These are phyloP conservation scores for Phytophthora litchii DNA, from an alignment of 352 stramenopile species.

Conservation along the genomic window DNA sequence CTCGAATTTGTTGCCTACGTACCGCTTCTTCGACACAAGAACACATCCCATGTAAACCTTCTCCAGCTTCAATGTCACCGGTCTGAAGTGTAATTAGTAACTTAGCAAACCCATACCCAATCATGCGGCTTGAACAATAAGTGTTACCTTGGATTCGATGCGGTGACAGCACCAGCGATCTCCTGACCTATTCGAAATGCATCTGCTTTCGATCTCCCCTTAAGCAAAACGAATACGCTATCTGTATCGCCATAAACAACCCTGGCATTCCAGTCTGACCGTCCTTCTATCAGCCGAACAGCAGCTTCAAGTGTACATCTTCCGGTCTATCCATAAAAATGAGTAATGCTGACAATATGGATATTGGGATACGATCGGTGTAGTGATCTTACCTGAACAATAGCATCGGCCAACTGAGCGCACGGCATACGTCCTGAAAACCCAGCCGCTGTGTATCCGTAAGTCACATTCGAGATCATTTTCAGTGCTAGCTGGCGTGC, in stretches of 20 bases:
- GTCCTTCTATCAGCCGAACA: slow-evolving; percentile 91
- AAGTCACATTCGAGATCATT: slow-evolving; percentile 99
- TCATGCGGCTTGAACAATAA: not conserved
- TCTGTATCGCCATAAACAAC: slow-evolving; percentile 99
- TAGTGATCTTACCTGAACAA: slow-evolving; percentile 91
- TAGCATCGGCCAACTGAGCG: slow-evolving; percentile 96
- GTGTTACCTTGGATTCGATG: slow-evolving; percentile 76
- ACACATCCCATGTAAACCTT: slow-evolving; percentile 94
- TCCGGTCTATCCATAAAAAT: slow-evolving; percentile 53
- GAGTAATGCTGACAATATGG: slow-evolving; percentile 1
- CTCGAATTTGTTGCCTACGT: slow-evolving; percentile 91
- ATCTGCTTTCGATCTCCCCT: slow-evolving; percentile 91
- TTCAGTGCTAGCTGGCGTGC: slow-evolving; percentile 95
- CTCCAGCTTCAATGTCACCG: slow-evolving; percentile 84
- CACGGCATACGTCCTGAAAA: slow-evolving; percentile 98
- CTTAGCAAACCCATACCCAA: not conserved
- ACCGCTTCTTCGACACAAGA: slow-evolving; percentile 96
- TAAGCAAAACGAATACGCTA: slow-evolving; percentile 98
- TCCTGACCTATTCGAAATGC: slow-evolving; percentile 95
- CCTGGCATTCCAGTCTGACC: slow-evolving; percentile 82
- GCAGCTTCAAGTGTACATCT: slow-evolving; percentile 94
- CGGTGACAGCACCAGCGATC: slow-evolving; percentile 89
- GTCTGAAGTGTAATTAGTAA: slow-evolving; percentile 33
- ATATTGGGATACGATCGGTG: not conserved
- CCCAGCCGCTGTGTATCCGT: slow-evolving; percentile 98